Conservation (phyloP, 169 alveolate genomes). For the Pseudocohnilembus persalinus region DNA sequence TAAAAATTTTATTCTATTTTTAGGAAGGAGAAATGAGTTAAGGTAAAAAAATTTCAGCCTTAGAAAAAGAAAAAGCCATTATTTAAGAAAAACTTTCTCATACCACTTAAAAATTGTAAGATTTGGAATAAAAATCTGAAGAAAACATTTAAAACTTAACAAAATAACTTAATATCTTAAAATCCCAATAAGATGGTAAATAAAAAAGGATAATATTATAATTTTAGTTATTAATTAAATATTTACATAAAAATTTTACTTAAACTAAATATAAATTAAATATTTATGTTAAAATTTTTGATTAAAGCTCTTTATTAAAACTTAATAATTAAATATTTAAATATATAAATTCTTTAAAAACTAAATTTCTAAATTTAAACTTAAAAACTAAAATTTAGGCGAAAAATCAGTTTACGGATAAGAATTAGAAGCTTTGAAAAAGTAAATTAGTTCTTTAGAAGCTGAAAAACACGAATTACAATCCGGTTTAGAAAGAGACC, state of each 20-base stretch:
- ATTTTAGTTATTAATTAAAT: too few relatives aligned
- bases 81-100: constrained; percentile 51
- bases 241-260: too few relatives aligned
- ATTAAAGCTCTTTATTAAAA: constrained; percentile 11
- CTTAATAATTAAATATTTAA: constrained; percentile 18
- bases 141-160: not conserved
- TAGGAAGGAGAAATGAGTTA: not conserved
- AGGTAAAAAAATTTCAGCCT: constrained; percentile 20
- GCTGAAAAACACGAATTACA: constrained; percentile 50
- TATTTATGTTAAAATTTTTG: too few relatives aligned
- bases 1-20: too few relatives aligned
- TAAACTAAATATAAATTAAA: too few relatives aligned
- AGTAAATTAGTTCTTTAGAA: constrained; percentile 48
- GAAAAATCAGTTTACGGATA: constrained; percentile 8
- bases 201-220: too few relatives aligned
- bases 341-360: too few relatives aligned
- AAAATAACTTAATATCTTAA: not conserved
- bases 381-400: constrained; percentile 7
- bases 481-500: constrained; percentile 69
- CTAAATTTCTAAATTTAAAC: too few relatives aligned
- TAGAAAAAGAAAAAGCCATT: constrained; percentile 70
- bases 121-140: constrained; percentile 15
- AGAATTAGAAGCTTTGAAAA: constrained; percentile 55
- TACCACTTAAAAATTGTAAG: constrained; percentile 43
- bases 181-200: not conserved